Evolutionary conservation across 176 grass and related monocot species (phyloP), one percentile per base, ranked within the genome.

Genomic region (Typha latifolia): DNA sequence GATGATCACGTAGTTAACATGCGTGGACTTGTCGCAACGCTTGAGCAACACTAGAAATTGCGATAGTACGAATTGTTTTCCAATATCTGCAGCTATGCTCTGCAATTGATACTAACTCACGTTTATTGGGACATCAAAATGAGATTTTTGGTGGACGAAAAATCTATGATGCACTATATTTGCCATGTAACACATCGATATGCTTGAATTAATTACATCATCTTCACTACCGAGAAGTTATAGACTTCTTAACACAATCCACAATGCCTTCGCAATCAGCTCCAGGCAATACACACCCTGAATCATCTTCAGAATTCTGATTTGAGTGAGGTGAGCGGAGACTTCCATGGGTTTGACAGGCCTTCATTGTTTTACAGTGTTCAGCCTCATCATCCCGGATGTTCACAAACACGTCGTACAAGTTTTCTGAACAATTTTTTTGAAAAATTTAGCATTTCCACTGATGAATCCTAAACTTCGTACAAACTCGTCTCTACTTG

Each of bases 331-430:
- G 93, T 32, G 93, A 96, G 8, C 51, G 82, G 62, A 91, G 81
- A 82, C 50, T 86, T 47, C 88, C 93, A 53, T 22, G 72, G 4
- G 80, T 91, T 85, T 96, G 93, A 57, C 93, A 91, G n/a, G 85
- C 82, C 32, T 88, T 88, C 93, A 96, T 96, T 2, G 88, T 96
- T 77, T 89, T 96, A 79, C 88, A 91, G 62, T 91, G 93, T 47
- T 96, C 93, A 1, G 80, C 85, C 51, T 96, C 93, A 14, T 89
- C 93, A 5, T 89, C 80, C 62, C 93, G 78, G 81, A 91, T 52
- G 53, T 96, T 96, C 32, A 96, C 24, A 18, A 99, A 99, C 57
- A 92, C 89, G 62, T 99, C 94, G 7, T 99, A 93, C 1, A 90
- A 76, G 57, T 87, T 99, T 31, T 99, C 89, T 99, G 77, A 7